Conservation (phyloP, 2,329 filamentous ascomycete species). For the Arthrobotrys megalospora region DNA sequence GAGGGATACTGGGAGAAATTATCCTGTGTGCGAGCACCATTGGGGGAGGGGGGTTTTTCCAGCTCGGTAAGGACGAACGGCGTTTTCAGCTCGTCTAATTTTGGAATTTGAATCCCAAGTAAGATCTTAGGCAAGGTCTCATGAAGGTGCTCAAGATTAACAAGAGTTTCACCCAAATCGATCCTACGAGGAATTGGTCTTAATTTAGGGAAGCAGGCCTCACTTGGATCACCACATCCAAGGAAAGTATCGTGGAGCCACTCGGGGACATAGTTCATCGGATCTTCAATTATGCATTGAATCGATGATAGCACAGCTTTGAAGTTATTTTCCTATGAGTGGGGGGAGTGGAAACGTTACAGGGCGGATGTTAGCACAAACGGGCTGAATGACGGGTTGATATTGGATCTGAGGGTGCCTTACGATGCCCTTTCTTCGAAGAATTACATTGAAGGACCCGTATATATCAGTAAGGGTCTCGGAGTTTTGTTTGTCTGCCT, state of each 20-base stretch:
- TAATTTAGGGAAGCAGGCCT: slow-evolving; percentile 87
- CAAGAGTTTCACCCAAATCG: slow-evolving; percentile 93
- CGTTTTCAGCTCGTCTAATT: slow-evolving; percentile 66
- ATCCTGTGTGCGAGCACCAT: background rate
- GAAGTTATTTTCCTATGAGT: slow-evolving; percentile 88
- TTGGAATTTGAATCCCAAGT: slow-evolving; percentile 33
- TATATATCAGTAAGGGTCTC: slow-evolving; percentile 84
- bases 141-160: slow-evolving; percentile 94
- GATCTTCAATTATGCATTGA: slow-evolving; percentile 81
- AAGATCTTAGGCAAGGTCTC: slow-evolving; percentile 88
- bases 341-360: background rate
- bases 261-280: slow-evolving; percentile 85
- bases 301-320: slow-evolving; percentile 93
- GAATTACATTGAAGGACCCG: slow-evolving; percentile 84
- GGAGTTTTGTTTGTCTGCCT: slow-evolving; percentile 77
- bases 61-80: slow-evolving; percentile 73
- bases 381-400: background rate
- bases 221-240: slow-evolving; percentile 93
- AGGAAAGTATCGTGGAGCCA: slow-evolving; percentile 98
- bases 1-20: background rate
- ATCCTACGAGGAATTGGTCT: slow-evolving; percentile 82
- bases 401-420: background rate
- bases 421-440: slow-evolving; percentile 80
- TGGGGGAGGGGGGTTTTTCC: background rate
- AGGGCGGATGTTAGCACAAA: slow-evolving; percentile 16